Percentiles rank a stretch among this genome's conserved stretches.
Conservation (phyloP, 2,329 filamentous ascomycete species). For the Arthrocladium fulminans region DNA sequence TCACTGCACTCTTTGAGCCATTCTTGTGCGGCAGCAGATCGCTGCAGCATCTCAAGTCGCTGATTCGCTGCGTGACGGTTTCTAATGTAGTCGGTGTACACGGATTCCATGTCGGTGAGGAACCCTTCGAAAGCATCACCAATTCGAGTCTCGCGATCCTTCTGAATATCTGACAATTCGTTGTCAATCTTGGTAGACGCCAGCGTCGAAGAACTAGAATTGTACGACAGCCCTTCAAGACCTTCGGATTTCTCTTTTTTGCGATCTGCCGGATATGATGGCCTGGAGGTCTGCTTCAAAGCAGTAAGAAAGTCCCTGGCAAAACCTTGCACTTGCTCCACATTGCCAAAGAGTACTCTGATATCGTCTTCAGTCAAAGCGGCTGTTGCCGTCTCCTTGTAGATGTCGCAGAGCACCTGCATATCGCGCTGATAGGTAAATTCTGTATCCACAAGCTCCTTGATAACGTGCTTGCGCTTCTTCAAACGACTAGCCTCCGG, state of each 20-base stretch:
- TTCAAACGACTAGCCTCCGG: constrained; percentile 62
- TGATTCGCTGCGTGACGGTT: constrained; percentile 58
- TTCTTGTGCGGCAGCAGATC: constrained; percentile 55
- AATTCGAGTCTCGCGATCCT: constrained; percentile 50
- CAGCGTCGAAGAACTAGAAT: constrained; percentile 36
- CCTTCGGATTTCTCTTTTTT: constrained; percentile 37
- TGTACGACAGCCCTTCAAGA: constrained; percentile 27
- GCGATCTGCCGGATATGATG: constrained; percentile 63
- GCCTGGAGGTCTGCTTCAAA: constrained; percentile 69
- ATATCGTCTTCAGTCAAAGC: constrained; percentile 75
- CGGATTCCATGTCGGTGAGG: constrained; percentile 51
- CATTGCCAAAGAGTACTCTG: constrained; percentile 86
- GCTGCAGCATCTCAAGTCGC: constrained; percentile 46
- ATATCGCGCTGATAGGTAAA: constrained; percentile 86
- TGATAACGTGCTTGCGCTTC: constrained; percentile 75
- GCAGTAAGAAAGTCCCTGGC: constrained; percentile 70
- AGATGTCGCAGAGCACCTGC: constrained; percentile 96
- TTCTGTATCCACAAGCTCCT: constrained; percentile 89
- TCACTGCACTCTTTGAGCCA: constrained; percentile 93
- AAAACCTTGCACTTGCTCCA: constrained; percentile 80
- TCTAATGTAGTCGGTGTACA: constrained; percentile 56
- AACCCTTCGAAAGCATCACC: constrained; percentile 51
- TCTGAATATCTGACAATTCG: constrained; percentile 42
- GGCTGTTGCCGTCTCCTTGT: constrained; percentile 81
- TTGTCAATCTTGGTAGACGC: constrained; percentile 29